phyloP scores from a whole-genome alignment of 2,329 filamentous ascomycete genomes.

The Ophiostoma ips region DNA sequence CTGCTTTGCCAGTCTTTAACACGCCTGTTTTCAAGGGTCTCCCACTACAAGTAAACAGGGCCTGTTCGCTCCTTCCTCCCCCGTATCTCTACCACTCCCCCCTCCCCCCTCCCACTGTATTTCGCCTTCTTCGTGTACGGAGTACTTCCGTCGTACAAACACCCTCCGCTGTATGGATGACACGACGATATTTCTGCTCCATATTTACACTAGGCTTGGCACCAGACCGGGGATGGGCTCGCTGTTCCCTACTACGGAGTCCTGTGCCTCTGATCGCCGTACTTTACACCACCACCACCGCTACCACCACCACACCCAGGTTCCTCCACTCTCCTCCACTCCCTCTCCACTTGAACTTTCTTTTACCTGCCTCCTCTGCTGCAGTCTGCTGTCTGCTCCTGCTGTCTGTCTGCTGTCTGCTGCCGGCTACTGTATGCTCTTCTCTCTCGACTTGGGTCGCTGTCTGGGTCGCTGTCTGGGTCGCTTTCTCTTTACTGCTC shows the following conservation, averaged over 20 bases:
- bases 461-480: neutral
- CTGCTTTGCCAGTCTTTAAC: neutral
- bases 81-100: neutral
- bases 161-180: slow-evolving; percentile 3
- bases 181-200: slow-evolving; percentile 11
- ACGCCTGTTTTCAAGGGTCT: neutral
- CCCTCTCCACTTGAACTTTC: slow-evolving; percentile 11
- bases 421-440: slow-evolving; percentile 4
- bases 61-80: neutral
- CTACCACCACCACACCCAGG: slow-evolving; percentile 7
- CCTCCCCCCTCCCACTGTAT: neutral
- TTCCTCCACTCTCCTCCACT: slow-evolving; percentile 5
- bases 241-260: slow-evolving; percentile 12
- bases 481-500: neutral
- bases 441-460: slow-evolving; percentile 1
- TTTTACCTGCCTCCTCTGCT: slow-evolving; percentile 8
- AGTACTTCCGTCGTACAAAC: slow-evolving; percentile 8
- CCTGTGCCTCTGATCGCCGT: slow-evolving; percentile 12
- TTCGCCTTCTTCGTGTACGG: neutral
- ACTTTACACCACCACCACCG: slow-evolving; percentile 8
- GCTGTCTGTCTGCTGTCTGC: slow-evolving; percentile 2
- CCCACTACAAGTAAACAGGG: too few relatives aligned
- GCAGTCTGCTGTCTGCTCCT: slow-evolving; percentile 12
- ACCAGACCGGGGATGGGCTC: slow-evolving; percentile 12
- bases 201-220: slow-evolving; percentile 9